These are phyloP conservation scores for Sclerotinia minor DNA, from an alignment of 2,329 filamentous ascomycete genomes.

Conservation along the genomic window DNA sequence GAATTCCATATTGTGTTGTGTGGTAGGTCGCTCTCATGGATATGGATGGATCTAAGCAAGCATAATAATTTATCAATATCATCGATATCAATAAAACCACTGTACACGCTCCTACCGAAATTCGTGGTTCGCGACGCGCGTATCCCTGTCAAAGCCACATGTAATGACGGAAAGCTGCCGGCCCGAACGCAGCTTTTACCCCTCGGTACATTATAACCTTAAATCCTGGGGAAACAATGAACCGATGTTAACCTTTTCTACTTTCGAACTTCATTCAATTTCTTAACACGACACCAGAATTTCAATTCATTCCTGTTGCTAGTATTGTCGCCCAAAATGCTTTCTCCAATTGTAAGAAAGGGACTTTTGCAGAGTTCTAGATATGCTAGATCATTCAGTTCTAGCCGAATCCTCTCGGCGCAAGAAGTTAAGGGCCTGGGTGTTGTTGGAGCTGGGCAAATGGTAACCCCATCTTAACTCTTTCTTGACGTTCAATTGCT, in stretches of 20 bases:
- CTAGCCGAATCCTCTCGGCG: constrained; percentile 58
- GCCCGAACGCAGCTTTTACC: constrained; percentile 20
- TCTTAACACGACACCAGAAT: neutral
- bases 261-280: neutral
- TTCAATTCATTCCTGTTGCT: neutral
- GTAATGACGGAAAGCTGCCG: constrained; percentile 2
- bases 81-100: constrained; percentile 25
- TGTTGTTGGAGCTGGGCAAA: constrained; percentile 92
- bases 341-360: constrained; percentile 35
- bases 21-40: constrained; percentile 8
- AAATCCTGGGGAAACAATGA: constrained; percentile 19
- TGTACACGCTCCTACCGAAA: constrained; percentile 31
- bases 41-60: neutral
- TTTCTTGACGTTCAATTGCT: constrained; percentile 1
- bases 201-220: constrained; percentile 4
- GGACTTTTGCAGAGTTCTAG: constrained; percentile 33
- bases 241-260: constrained; percentile 12
- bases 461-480: constrained; percentile 57
- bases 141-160: constrained; percentile 23
- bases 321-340: constrained; percentile 33
- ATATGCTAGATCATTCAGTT: constrained; percentile 63
- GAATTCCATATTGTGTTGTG: constrained; percentile 52
- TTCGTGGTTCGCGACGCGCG: constrained; percentile 24
- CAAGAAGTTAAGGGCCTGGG: constrained; percentile 83
- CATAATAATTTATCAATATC: constrained; percentile 12